A percentile compares a stretch with the other conserved stretches of the same genome.
Evolutionary conservation across 2,329 filamentous ascomycete genomes (phyloP).

Genomic region (Fusarium sp.): DNA sequence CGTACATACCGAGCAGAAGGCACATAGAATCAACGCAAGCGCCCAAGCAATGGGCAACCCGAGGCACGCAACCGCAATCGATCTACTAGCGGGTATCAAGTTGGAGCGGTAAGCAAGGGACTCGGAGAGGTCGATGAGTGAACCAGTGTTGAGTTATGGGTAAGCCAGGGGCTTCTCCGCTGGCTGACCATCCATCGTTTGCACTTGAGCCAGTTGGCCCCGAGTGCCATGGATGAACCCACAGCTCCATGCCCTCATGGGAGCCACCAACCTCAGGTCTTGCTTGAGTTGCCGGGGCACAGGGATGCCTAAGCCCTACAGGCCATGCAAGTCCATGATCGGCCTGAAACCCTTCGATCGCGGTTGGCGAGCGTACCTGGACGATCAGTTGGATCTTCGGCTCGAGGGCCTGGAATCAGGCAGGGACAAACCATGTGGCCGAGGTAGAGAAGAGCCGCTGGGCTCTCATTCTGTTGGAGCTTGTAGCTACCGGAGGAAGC

Average conservation of each 20-base stretch:
- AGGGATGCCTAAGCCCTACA: conserved; percentile 9
- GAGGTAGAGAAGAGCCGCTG: neutral
- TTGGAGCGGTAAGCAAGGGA: conserved; percentile 5
- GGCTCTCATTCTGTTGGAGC: neutral
- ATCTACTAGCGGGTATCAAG: neutral
- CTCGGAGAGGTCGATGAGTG: neutral
- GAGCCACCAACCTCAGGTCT: neutral
- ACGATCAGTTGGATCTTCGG: conserved; percentile 9
- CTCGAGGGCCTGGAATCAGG: neutral
- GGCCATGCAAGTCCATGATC: conserved; percentile 6
- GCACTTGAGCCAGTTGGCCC: neutral
- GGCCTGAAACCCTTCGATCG: conserved; percentile 18
- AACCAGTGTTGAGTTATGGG: neutral
- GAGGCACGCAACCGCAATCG: conserved; percentile 8
- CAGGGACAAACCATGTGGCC: neutral
- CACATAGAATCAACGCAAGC: conserved; percentile 14
- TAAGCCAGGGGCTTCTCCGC: conserved; percentile 6
- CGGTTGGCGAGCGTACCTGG: neutral
- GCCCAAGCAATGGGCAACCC: conserved; percentile 2
- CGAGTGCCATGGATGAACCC: neutral
- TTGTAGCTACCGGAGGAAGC: neutral
- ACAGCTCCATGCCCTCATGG: neutral
- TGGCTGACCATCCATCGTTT: neutral
- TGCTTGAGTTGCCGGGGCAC: neutral
- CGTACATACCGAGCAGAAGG: conserved; percentile 12